Evolutionary conservation across 2,329 filamentous ascomycete species (phyloP).

Genomic region (Akanthomyces dipterigenus): DNA sequence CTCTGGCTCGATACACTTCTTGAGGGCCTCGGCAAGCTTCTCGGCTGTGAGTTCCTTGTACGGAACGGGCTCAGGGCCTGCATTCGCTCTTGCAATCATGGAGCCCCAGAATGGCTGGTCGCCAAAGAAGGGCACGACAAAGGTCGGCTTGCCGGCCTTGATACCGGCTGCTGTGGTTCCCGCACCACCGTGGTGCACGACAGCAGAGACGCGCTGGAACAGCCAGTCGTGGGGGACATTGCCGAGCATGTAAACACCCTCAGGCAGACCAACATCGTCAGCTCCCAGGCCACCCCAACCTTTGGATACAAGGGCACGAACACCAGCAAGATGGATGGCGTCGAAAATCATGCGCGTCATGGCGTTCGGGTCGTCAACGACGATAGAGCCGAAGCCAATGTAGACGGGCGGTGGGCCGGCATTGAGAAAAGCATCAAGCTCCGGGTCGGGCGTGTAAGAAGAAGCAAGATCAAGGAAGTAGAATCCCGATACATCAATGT

Average conservation of each 20-base stretch:
- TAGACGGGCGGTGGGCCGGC: constrained; percentile 69
- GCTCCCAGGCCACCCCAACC: constrained; percentile 83
- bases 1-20: constrained; percentile 51
- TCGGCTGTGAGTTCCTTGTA: constrained; percentile 61
- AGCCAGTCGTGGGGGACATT: constrained; percentile 88
- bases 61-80: constrained; percentile 63
- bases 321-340: constrained; percentile 57
- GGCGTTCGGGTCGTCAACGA: constrained; percentile 66
- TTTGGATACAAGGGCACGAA: constrained; percentile 77
- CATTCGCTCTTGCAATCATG: constrained; percentile 66
- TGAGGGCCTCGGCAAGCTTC: constrained; percentile 59
- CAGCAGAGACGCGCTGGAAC: constrained; percentile 71
- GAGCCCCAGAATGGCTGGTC: constrained; percentile 80
- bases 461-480: constrained; percentile 65
- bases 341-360: constrained; percentile 68
- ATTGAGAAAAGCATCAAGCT: constrained; percentile 59
- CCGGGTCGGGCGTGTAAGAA: constrained; percentile 58
- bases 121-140: constrained; percentile 81
- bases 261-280: constrained; percentile 61
- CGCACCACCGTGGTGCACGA: constrained; percentile 83
- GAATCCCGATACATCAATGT: constrained; percentile 71
- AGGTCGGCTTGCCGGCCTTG: constrained; percentile 68
- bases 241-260: constrained; percentile 74
- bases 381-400: constrained; percentile 78
- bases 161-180: constrained; percentile 87